Evolutionary conservation across 2,329 filamentous ascomycete species (phyloP), one percentile per base, ranked within the genome.

Genomic region (Meredithiella fracta): DNA sequence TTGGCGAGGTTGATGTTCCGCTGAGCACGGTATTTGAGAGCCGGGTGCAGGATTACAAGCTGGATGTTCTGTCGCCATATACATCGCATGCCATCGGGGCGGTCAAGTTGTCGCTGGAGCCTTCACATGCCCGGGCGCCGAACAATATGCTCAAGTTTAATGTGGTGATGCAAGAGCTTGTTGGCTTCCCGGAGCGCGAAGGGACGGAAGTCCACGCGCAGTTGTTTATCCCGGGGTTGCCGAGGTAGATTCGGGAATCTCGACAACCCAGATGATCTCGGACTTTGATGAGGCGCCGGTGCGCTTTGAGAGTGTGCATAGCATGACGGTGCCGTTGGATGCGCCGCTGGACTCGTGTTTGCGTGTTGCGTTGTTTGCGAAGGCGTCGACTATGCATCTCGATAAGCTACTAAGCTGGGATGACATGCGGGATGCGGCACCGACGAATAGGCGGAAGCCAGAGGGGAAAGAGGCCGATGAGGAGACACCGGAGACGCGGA

Each of bases 351-450:
- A 84, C 50, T 82, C 88, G 1, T 84, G 81, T 23, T 70, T 98
- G 55, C 80, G 92, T 55, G 85, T 95, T 7, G 88, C 89, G 51
- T 85, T 98, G 59, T 97, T 95, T 66, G 90, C 92, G 17, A 85
- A 85, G 64, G 87, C 95, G 37, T 92, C 88, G 1, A 73, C 83
- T 0, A 96, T 96, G 83, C 92, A 98, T 69, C 77, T 98, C 22
- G 92, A 98, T 68, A 97, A 95, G 71, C 76, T 98, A 53, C 78
- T 96, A 11, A 98, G 92, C 70, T 98, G 92, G 92, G 92, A 98
- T 66, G 92, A 97, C 64, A 96, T 98, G 83, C 82, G 91, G 58
- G 91, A 98, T 67, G 77, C 79, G 17, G 73, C 82, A 52, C 75
- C 77, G 2, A 31, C 51, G n/a, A 34, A 34, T 11, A 5, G 29